These are phyloP conservation scores for Leccinum sublutescens DNA, from an alignment of 768 basidiomycete species.

Conservation along the genomic window DNA sequence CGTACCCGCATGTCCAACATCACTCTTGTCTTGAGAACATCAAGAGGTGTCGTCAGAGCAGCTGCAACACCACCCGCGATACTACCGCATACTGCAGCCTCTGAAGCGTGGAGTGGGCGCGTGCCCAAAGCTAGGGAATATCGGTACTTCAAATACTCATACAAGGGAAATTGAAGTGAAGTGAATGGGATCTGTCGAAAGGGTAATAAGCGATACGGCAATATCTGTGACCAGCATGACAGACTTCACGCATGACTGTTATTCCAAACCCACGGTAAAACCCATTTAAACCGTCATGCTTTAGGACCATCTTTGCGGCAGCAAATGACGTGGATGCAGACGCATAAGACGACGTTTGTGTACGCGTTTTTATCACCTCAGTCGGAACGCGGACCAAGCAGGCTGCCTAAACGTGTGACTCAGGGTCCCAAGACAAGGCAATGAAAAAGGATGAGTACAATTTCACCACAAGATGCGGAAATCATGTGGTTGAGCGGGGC, in stretches of 20 bases:
- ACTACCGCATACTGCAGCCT: slow-evolving; percentile 87
- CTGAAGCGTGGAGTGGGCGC: slow-evolving; percentile 61
- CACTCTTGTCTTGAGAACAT: slow-evolving; percentile 94
- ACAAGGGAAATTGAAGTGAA: slow-evolving; percentile 93
- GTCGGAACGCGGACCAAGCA: slow-evolving; percentile 94
- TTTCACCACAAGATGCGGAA: slow-evolving; percentile 59
- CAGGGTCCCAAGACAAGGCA: slow-evolving; percentile 12
- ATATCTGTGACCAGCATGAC: background rate
- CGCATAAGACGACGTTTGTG: slow-evolving; percentile 81
- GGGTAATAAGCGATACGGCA: slow-evolving; percentile 4
- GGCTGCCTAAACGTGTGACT: slow-evolving; percentile 53
- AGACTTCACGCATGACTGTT: slow-evolving; percentile 69
- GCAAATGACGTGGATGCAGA: slow-evolving; percentile 57
- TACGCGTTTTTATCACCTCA: slow-evolving; percentile 92
- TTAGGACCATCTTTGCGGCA: slow-evolving; percentile 54
- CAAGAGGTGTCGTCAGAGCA: slow-evolving; percentile 88
- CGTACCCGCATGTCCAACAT: slow-evolving; percentile 89
- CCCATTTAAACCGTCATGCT: slow-evolving; percentile 65
- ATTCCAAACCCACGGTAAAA: slow-evolving; percentile 88
- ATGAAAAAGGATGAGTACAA: slow-evolving; percentile 37
- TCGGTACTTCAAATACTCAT: slow-evolving; percentile 78
- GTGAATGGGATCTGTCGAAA: slow-evolving; percentile 86
- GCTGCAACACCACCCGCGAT: slow-evolving; percentile 90
- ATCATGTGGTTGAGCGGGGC: slow-evolving; percentile 63
- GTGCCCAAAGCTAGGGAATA: slow-evolving; percentile 55